Evolutionary conservation across 192 early-diverging fungal genomes (phyloP).

Genomic region (Piromyces finnis): DNA sequence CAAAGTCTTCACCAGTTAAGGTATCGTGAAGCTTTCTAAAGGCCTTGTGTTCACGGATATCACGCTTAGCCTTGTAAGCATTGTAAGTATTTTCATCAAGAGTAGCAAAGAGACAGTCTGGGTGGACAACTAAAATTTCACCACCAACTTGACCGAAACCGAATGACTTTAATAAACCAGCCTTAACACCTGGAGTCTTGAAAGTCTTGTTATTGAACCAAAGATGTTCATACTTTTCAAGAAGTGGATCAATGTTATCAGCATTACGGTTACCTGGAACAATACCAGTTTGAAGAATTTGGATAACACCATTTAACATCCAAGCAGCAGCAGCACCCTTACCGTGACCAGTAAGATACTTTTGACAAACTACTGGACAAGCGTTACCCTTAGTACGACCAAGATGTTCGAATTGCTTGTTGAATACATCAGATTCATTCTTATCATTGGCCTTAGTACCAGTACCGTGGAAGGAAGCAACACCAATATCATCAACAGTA

Average conservation of each 20-base stretch:
- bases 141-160: not conserved
- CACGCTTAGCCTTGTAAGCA: conserved; percentile 49
- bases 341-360: conserved; percentile 87
- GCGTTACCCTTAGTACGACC: conserved; percentile 71
- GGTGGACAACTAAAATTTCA: not conserved
- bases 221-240: conserved; percentile 58
- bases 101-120: conserved; percentile 7
- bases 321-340: conserved; percentile 93
- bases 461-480: conserved; percentile 93
- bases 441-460: conserved; percentile 87
- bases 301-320: conserved; percentile 89
- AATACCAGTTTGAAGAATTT: conserved; percentile 63
- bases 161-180: not conserved
- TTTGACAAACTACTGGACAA: conserved; percentile 70
- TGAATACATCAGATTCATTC: conserved; percentile 76
- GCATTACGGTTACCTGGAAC: conserved; percentile 86
- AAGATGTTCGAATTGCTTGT: conserved; percentile 69
- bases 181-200: not conserved
- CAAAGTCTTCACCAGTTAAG: conserved; percentile 64
- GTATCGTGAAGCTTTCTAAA: conserved; percentile 86
- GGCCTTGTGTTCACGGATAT: conserved; percentile 49
- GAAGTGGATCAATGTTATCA: conserved; percentile 60
- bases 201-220: conserved; percentile 66
- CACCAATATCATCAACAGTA: conserved; percentile 78
- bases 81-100: conserved; percentile 50